Base-by-base conservation (phyloP, 331 rosid species). In the Rhamnella rubrinervis region DNA sequence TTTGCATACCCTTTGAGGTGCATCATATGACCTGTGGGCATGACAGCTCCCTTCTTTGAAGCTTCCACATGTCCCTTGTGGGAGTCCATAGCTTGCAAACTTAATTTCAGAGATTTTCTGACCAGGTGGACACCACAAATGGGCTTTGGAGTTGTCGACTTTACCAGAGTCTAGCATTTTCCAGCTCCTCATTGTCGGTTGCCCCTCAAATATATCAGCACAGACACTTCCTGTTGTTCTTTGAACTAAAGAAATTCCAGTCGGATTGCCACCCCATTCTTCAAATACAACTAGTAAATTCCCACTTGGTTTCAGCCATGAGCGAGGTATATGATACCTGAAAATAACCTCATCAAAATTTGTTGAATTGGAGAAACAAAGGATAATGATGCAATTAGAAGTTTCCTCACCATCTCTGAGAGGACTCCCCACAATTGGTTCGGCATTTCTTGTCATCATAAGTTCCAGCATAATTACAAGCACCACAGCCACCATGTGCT, bases 251-350 rank as follows among this genome's bases (percentile, higher is more conserved):
- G 96, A 71, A 71, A 95, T 86, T 72, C 86, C 82, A 1, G 47
- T 47, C 12, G 97, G 92, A 31, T 95, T 89, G 19, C 97, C 99
- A 6, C 99, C 99, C 93, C 79, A 89, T 83, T 95, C 99, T 75
- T 95, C 99, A 31, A 95, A 81, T 77, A 91, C 85, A 51, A 91
- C 96, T 81, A 95, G 57, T 56, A 65, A 47, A 67, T 95, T 95
- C 18, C 81, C 97, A 4, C 76, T 78, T 4, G 88, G 77, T 35
- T 73, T 84, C 76, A 95, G 63, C 99, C 99, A 95, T 1, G 96
- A 72, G 8, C 88, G 88, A 19, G 99, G 99, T 77, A 91, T 85
- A 59, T 91, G 99, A 71, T 95, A 95, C 99, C 99, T 95, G 85
- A 62, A 41, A 67, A 68, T 17, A 59, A 23, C 55, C 26, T 28